These are phyloP conservation scores for Gynochthodes officinalis DNA, from an alignment of 257 asterid genomes.

Conservation along the genomic window DNA sequence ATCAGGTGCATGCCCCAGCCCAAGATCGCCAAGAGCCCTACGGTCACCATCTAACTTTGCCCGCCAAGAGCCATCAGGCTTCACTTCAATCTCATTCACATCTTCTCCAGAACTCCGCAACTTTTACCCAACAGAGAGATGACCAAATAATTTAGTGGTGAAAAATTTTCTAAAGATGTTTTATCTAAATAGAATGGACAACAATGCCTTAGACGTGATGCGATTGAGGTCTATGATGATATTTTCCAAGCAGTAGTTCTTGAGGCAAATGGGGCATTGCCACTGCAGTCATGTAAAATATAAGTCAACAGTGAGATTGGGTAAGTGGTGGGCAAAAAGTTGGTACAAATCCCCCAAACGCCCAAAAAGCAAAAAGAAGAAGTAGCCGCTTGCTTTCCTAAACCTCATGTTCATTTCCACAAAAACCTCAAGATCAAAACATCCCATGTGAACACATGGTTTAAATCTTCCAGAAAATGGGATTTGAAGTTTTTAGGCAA, in stretches of 20 bases:
- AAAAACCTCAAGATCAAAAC: conserved; percentile 92
- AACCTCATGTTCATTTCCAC: conserved; percentile 97
- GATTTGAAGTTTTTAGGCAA: no score
- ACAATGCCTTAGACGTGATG: conserved; percentile 69
- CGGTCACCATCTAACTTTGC: conserved; percentile 80
- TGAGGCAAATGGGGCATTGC: conserved; percentile 97
- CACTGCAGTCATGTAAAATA: conserved; percentile 68
- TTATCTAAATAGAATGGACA: conserved; percentile 4
- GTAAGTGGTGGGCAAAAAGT: neutral
- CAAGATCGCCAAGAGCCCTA: conserved; percentile 74
- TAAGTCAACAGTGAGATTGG: neutral
- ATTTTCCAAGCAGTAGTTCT: conserved; percentile 85
- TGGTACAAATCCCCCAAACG: neutral
- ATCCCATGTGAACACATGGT: conserved; percentile 92
- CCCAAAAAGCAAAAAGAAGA: conserved; percentile 14
- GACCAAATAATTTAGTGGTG: conserved; percentile 9
- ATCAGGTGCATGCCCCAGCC: conserved; percentile 90
- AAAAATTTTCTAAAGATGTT: neutral
- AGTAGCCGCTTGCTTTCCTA: conserved; percentile 71
- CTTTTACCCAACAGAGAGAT: conserved; percentile 31
- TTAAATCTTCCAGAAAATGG: conserved; percentile 96
- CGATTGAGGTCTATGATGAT: conserved; percentile 82
- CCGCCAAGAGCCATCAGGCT: conserved; percentile 99
- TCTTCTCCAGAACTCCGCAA: conserved; percentile 74
- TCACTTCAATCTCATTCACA: conserved; percentile 86